Evolutionary conservation across 1,139 yeast species (phyloP), one percentile per base, ranked within the genome.

Genomic region (Taiozyma sp.): DNA sequence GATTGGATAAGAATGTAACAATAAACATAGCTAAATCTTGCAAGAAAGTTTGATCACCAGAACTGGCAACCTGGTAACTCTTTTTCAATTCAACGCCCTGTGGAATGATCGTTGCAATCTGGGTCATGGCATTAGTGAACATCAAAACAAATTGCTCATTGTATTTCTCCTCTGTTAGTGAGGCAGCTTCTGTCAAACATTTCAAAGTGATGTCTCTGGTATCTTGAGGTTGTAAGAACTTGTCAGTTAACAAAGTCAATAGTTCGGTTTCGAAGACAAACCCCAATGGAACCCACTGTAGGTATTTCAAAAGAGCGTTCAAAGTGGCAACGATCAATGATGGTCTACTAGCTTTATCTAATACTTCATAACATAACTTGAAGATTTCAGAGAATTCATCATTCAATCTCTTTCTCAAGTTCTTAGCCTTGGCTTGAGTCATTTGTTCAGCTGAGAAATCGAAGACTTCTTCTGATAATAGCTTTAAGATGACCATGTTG

Each of bases 1-100:
- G 97, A 64, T 84, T 84, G 34, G 86, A 73, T 59, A 93, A 75
- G 66, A 87, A 93, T 3, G 97, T 87, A 52, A 96, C 86, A 60
- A 93, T 78, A 70, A 86, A 93, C 87, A 93, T 85, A 13, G 98
- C 96, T 67, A 93, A 79, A 73, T 93, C 97, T 71, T 95, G 97
- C 63, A 95, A 80, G 64, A 92, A 92, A 43, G 96, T 92, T 74
- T 93, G 99, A 65, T 92, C 98, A 48, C 80, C 76, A 23, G 96
- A 81, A 62, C 79, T 80, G 6, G 97, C 96, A 58, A 76, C 75
- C 51, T 80, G 79, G 69, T 93, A 95, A 23, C 89, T 81, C 51
- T 78, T 78, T 61, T 80, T 83, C 64, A 93, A 77, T 65, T 92
- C 89, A 2, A 95, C 80, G 30, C 79, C 74, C 36, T 85, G 76